Base-by-base conservation (phyloP, 2,329 filamentous ascomycete species). In the Cordyceps farinosa region DNA sequence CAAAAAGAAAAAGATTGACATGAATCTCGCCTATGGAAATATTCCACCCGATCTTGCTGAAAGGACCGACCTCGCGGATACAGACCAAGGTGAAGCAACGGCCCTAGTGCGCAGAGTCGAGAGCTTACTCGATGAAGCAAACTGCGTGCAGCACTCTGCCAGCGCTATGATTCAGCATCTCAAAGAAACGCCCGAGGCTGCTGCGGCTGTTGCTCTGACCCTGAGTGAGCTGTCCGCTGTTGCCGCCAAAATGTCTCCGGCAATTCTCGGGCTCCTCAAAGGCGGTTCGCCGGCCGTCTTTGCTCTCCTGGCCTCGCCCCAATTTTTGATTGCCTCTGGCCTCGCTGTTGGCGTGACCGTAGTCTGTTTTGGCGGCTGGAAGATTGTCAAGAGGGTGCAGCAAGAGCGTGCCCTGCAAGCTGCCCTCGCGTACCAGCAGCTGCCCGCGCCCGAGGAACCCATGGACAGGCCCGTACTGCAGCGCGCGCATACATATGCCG, bases 281-380 rank as follows among this genome's bases (percentile, higher is more conserved):
- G 83, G 86, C 45, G 88, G 88, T 27, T 94, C 92, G 44, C 95
- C 95, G 0, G 89, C 90, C 8, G 88, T 97, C 27, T 94, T 97
- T 69, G 90, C 89, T 0, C 83, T 99, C 29, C 84, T 99, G 3
- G 88, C 91, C 0, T 93, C 90, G 63, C 95, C 95, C 1, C 92
- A 99, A 72, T 99, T 99, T 73, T 85, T 97, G 66, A 97, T 99
- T 70, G 92, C 92, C 4, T 92, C 91, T 0, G 91, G 93, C 50
- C 87, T 97, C 15, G 91, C 90, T 0, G 87, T 97, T 0, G 95
- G 95, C 15, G 88, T 97, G n/a, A 98, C 95, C 0, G 88, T 98
- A 9, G 91, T 99, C 70, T 93, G 95, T 74, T 91, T 99, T 65
- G 95, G 95, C 61, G 94, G 95, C 5, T 98, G 92, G 84, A 98